phyloP scores from a whole-genome alignment of 495 filamentous ascomycete genomes.

The Podospora appendiculata region DNA sequence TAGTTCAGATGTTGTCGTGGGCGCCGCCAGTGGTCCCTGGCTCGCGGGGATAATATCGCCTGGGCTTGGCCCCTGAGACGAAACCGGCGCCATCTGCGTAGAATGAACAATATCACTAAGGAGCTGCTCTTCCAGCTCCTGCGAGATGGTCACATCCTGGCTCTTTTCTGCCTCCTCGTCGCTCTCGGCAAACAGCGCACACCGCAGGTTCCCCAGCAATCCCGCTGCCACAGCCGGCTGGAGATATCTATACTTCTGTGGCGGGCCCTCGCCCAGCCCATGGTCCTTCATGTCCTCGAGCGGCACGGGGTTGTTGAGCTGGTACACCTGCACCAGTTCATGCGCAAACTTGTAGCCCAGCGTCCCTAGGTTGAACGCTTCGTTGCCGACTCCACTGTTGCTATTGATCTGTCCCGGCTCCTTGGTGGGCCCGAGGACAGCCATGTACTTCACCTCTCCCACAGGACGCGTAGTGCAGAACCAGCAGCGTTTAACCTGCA shows the following conservation, averaged over 20 bases:
- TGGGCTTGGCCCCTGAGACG: not conserved
- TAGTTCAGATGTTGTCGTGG: not conserved
- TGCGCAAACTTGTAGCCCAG: slow-evolving; percentile 29
- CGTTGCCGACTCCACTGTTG: slow-evolving; percentile 33
- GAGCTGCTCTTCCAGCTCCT: slow-evolving; percentile 40
- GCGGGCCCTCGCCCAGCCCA: slow-evolving; percentile 31
- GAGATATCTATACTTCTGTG: slow-evolving; percentile 32
- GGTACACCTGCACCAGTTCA: slow-evolving; percentile 43
- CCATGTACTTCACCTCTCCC: slow-evolving; percentile 42
- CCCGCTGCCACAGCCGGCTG: slow-evolving; percentile 39
- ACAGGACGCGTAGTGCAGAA: slow-evolving; percentile 33
- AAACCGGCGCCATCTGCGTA: slow-evolving; percentile 21
- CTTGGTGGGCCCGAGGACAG: slow-evolving; percentile 29
- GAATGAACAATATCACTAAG: slow-evolving; percentile 35
- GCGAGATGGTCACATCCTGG: slow-evolving; percentile 24
- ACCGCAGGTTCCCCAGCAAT: slow-evolving; percentile 36
- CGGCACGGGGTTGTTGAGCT: slow-evolving; percentile 43
- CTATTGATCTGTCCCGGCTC: slow-evolving; percentile 32
- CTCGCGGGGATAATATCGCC: slow-evolving; percentile 25
- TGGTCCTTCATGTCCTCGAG: slow-evolving; percentile 32
- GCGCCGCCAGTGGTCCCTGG: slow-evolving; percentile 6
- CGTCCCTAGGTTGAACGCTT: slow-evolving; percentile 38
- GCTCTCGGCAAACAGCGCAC: slow-evolving; percentile 28
- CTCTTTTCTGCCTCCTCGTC: slow-evolving; percentile 6
- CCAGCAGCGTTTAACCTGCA: slow-evolving; percentile 38